Conservation (phyloP, 2,329 filamentous ascomycete genomes). For the Cylindrodendrum hubeiense region DNA sequence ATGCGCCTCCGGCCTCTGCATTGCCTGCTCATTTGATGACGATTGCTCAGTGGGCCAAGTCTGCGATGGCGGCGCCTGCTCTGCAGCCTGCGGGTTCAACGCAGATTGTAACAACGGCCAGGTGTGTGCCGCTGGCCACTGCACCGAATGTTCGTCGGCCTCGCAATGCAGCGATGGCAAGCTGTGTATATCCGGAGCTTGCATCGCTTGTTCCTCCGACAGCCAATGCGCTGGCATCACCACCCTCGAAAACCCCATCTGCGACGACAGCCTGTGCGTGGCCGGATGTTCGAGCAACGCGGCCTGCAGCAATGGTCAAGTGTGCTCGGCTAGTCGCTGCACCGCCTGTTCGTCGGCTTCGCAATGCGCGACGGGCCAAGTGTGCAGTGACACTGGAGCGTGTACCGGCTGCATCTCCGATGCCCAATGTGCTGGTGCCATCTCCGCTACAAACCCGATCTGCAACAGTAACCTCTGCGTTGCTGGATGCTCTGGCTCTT, state of each 20-base stretch:
- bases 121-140: constrained; percentile 8
- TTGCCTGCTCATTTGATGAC: constrained; percentile 6
- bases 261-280: too few relatives aligned
- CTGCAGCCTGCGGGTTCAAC: constrained; percentile 11
- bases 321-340: too few relatives aligned
- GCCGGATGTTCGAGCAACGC: too few relatives aligned
- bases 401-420: too few relatives aligned
- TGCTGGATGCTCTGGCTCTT: too few relatives aligned
- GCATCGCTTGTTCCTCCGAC: not conserved
- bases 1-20: too few relatives aligned
- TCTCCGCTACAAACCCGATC: too few relatives aligned
- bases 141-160: constrained; percentile 8
- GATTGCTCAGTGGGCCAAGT: constrained; percentile 10
- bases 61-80: constrained; percentile 18
- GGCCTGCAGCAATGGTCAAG: too few relatives aligned
- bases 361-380: not conserved
- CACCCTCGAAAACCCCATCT: too few relatives aligned
- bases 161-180: not conserved
- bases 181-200: not conserved
- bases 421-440: too few relatives aligned
- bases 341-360: not conserved
- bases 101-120: constrained; percentile 9
- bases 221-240: not conserved
- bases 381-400: too few relatives aligned
- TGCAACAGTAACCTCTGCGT: too few relatives aligned